Conservation (phyloP, 2,329 filamentous ascomycete genomes). For the Pestalotiopsis sp. region DNA sequence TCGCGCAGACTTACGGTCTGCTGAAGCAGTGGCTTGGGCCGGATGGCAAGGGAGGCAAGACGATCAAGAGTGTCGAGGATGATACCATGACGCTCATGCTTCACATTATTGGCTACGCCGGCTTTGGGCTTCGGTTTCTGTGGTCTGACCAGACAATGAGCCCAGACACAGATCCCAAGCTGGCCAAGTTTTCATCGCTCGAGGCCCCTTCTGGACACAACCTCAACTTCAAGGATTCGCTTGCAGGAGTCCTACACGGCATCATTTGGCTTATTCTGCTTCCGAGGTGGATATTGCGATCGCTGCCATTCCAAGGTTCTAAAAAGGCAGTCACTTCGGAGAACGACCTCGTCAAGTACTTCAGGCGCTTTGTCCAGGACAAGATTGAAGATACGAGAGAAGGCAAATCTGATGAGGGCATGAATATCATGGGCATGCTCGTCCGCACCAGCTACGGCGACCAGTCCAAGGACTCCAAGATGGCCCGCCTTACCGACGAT, state of each 20-base stretch:
- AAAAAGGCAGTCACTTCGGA: slow-evolving; percentile 57
- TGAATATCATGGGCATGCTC: slow-evolving; percentile 57
- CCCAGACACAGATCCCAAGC: slow-evolving; percentile 43
- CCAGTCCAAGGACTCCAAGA: slow-evolving; percentile 25
- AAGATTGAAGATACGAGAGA: slow-evolving; percentile 51
- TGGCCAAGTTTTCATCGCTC: slow-evolving; percentile 50
- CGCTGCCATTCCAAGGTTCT: slow-evolving; percentile 53
- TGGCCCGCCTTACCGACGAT: slow-evolving; percentile 52
- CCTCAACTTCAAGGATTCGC: slow-evolving; percentile 67
- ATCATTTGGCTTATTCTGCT: slow-evolving; percentile 65
- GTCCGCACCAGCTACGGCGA: slow-evolving; percentile 45
- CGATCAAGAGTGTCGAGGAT: slow-evolving; percentile 58
- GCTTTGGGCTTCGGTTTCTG: slow-evolving; percentile 65
- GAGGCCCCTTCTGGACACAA: slow-evolving; percentile 55
- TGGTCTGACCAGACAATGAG: slow-evolving; percentile 65
- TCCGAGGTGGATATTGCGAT: slow-evolving; percentile 58
- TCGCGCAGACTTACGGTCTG: slow-evolving; percentile 66
- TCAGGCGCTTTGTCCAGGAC: slow-evolving; percentile 67
- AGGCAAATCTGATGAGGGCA: slow-evolving; percentile 44
- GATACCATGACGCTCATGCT: slow-evolving; percentile 68
- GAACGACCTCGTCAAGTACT: slow-evolving; percentile 68
- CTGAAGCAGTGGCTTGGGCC: slow-evolving; percentile 57
- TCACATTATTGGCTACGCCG: slow-evolving; percentile 66
- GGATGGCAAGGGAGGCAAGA: slow-evolving; percentile 42
- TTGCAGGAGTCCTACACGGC: slow-evolving; percentile 64